These are phyloP conservation scores for Dissophora ornata DNA, from an alignment of 192 early-diverging fungal genomes.

Conservation along the genomic window DNA sequence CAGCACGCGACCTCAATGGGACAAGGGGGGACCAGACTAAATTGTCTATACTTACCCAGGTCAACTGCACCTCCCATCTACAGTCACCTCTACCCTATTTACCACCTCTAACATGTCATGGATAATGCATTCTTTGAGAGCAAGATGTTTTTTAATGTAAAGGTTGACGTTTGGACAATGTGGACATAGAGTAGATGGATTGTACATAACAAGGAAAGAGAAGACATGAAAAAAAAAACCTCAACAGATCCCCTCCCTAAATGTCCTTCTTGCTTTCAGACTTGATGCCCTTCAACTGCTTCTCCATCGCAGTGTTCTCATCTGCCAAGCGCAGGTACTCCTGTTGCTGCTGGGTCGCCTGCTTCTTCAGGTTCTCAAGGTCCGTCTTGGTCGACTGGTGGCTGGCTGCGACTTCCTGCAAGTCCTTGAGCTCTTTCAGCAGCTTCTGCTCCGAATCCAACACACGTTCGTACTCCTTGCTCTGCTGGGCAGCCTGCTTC, in stretches of 20 bases:
- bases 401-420: constrained; percentile 30
- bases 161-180: no score
- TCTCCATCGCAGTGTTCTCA: constrained; percentile 49
- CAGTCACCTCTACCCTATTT: no score
- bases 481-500: constrained; percentile 55
- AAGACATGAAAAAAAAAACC: not conserved
- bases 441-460: constrained; percentile 46
- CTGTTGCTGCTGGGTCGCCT: constrained; percentile 53
- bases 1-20: no score
- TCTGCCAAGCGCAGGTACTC: constrained; percentile 59
- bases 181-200: no score
- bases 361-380: constrained; percentile 60
- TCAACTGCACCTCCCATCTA: no score
- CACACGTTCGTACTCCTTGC: constrained; percentile 50
- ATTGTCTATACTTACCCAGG: no score
- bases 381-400: constrained; percentile 36
- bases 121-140: no score
- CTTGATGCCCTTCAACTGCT: constrained; percentile 26
- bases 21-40: no score
- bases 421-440: constrained; percentile 49
- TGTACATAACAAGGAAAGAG: no score
- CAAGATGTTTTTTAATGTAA: no score
- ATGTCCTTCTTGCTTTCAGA: constrained; percentile 49
- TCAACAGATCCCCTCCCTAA: not conserved
- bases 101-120: no score